Base-by-base conservation (phyloP, 495 filamentous ascomycete species). In the Lepraria neglecta region DNA sequence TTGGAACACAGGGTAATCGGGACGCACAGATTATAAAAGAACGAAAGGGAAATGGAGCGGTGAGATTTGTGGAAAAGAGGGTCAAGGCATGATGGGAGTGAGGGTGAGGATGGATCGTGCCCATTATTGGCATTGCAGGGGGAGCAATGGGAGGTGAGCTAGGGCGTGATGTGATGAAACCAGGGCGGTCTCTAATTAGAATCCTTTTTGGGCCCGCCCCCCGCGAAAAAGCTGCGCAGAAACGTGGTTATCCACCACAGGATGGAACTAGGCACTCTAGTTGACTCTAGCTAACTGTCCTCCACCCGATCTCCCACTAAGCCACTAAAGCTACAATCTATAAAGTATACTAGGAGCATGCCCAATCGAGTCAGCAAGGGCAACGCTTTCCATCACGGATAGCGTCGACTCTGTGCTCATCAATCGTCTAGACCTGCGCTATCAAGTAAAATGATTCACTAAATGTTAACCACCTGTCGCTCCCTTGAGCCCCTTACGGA, bases 161-260 rank as follows among this genome's bases (percentile, higher is more conserved):
- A 64, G 46, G 53, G 61, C 44, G 61, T 47, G 56, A 54, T 54
- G 62, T 64, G 62, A 64, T 64, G 62, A 64, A 64, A 64, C 62
- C 35, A 40, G 43, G 58, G 58, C 58, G 58, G 47, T 53, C 58
- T 47, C 61, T 58, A 62, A 58, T 58, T 48, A 43, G 53, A 62
- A 44, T 62, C 52, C 19, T 43, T 12, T 56, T 56, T 57, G 52
- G 61, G 54, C 11, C 17, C 24, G 12, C 51, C 61, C 35, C 54
- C 61, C 61, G 61, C 61, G 52, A 43, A 62, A 45, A 33, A 47
- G 44, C 42, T 30, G 50, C 31, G 57, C 44, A n/a, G 56, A 63
- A 63, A 63, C 61, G 61, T 63, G 61, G 61, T 51, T 51, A 31
- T 53, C 47, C 42, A 56, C 52, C 60, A 62, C 52, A 62, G 60